Conservation (phyloP, 2,329 filamentous ascomycete species). For the Epicoccum nigrum region DNA sequence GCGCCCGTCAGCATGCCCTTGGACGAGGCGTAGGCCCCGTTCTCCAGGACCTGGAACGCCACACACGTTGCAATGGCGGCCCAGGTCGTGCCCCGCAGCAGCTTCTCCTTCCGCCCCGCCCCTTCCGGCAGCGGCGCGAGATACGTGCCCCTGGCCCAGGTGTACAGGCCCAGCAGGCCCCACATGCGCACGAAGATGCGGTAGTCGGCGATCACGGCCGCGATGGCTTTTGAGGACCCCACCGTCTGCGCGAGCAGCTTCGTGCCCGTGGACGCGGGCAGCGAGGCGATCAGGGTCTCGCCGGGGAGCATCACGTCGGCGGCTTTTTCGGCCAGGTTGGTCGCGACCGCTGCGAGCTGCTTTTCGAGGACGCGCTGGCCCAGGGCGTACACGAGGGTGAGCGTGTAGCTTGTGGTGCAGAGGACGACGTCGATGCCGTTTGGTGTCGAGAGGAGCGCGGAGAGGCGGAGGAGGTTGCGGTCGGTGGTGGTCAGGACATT, state of each 20-base stretch:
- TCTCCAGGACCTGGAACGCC: conserved; percentile 80
- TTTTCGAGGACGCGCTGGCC: conserved; percentile 46
- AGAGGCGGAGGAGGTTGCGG: conserved; percentile 41
- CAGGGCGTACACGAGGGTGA: conserved; percentile 50
- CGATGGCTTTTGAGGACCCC: conserved; percentile 56
- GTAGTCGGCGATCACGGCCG: conserved; percentile 70
- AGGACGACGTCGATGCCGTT: conserved; percentile 50
- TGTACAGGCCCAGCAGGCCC: conserved; percentile 75
- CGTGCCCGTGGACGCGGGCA: conserved; percentile 43
- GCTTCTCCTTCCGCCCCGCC: conserved; percentile 36
- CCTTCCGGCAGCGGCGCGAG: conserved; percentile 30
- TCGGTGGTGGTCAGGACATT: conserved; percentile 38
- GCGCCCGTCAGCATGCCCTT: conserved; percentile 68
- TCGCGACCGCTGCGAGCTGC: conserved; percentile 45
- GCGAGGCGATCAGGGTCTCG: conserved; percentile 48
- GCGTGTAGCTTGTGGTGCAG: conserved; percentile 53
- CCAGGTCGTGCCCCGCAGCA: conserved; percentile 60
- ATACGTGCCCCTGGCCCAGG: conserved; percentile 62
- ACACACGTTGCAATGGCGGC: conserved; percentile 72
- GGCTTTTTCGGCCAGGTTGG: conserved; percentile 47
- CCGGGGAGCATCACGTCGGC: conserved; percentile 49
- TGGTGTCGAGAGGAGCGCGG: conserved; percentile 49
- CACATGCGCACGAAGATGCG: conserved; percentile 78
- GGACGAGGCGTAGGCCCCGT: conserved; percentile 75
- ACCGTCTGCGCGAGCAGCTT: conserved; percentile 43